Base-by-base conservation (phyloP, 371 early-diverging fungal species). In the Mucor circinelloides region DNA sequence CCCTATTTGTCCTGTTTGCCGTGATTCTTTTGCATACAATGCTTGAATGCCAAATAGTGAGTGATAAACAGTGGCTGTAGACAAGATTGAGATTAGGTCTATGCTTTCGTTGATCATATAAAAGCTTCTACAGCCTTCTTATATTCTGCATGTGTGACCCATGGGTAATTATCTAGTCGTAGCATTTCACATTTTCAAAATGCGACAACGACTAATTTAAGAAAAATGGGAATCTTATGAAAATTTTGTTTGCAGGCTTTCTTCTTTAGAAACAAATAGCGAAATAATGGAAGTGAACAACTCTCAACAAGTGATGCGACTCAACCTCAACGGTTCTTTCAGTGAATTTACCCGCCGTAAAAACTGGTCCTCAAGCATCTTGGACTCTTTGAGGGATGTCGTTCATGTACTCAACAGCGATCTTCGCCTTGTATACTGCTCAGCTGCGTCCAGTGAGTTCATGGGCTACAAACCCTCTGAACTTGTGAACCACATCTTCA, bases 331-430 rank as follows among this genome's bases (percentile, higher is more conserved):
- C 31, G 8, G 48, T 31, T 31, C 52, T 23, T 10, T 40, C 28
- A 55, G 42, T 19, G 83, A 84, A 23, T 84, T 81, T 58, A 84
- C 84, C n/a, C 75, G 77, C 12, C 68, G 80, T 31, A 81, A 84
- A 50, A 81, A 84, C 44, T 81, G 82, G 77, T 75, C 79, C 21
- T 75, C 77, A 54, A 77, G 80, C 8, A 68, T 89, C 17, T 54
- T 89, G 25, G 74, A 78, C 52, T 85, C 83, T 42, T 57, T 89
- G 7, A 80, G 84, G 59, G 89, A 89, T 70, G 80, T 85, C 17
- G 21, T 60, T 60, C 61, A 60, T 32, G 58, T 73, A 44, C 2
- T 54, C 64, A 3, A 60, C 68, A 7, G 3, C 31, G 60, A 69
- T 34, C 63, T 73, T 28, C 48, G 57, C 13, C 63, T 73, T 28